phyloP scores from a whole-genome alignment of 768 basidiomycete species.

The Boletus tomentosulus region DNA sequence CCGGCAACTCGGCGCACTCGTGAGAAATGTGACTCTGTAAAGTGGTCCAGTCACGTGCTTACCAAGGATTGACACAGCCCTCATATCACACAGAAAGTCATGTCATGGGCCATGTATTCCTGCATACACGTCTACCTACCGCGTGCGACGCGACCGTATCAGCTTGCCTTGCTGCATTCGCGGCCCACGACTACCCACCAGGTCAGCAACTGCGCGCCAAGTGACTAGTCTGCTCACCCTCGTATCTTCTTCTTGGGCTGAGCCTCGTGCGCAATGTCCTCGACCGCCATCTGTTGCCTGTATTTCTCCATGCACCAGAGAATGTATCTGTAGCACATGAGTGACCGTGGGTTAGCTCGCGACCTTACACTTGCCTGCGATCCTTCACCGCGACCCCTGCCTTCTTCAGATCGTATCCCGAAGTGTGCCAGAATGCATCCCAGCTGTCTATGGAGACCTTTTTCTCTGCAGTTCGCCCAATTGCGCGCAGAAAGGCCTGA shows the following conservation, averaged over 20 bases:
- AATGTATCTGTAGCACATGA: constrained; percentile 55
- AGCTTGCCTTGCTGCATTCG: constrained; percentile 70
- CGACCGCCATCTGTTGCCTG: constrained; percentile 50
- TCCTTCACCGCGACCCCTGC: constrained; percentile 65
- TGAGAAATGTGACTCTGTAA: constrained; percentile 31
- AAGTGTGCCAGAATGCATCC: constrained; percentile 66
- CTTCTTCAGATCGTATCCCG: constrained; percentile 55
- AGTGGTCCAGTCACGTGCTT: constrained; percentile 23
- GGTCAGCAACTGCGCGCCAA: not conserved
- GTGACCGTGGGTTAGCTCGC: not conserved
- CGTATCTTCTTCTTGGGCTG: constrained; percentile 73
- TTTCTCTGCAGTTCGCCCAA: constrained; percentile 64
- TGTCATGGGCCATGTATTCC: constrained; percentile 5
- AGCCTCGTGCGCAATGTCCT: constrained; percentile 59
- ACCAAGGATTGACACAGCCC: constrained; percentile 18
- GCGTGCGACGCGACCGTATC: constrained; percentile 58
- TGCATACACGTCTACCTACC: constrained; percentile 16
- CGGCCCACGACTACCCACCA: constrained; percentile 58
- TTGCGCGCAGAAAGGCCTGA: constrained; percentile 63
- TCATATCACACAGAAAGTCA: constrained; percentile 8
- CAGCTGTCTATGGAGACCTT: constrained; percentile 65
- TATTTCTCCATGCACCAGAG: constrained; percentile 85
- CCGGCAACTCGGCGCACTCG: constrained; percentile 19
- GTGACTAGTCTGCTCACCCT: constrained; percentile 50
- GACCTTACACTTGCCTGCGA: constrained; percentile 49